Evolutionary conservation across 2,329 filamentous ascomycete genomes (phyloP).

Genomic region (Leptographium flavum): DNA sequence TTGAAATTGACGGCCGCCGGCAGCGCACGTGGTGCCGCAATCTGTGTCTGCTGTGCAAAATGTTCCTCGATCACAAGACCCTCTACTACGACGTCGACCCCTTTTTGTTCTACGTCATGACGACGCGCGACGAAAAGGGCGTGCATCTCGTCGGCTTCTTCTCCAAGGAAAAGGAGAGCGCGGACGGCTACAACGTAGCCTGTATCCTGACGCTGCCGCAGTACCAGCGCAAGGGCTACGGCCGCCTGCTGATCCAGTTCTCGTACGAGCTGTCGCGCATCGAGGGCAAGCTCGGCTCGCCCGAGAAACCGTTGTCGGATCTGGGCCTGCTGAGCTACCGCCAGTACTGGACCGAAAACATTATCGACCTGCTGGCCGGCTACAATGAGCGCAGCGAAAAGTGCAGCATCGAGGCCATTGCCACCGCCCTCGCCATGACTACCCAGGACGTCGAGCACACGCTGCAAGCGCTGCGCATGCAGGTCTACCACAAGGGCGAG

Average conservation of each 20-base stretch:
- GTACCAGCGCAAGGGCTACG: conserved; percentile 90
- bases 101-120: conserved; percentile 98
- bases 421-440: conserved; percentile 77
- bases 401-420: conserved; percentile 77
- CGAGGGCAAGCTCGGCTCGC: conserved; percentile 87
- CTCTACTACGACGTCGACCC: conserved; percentile 99
- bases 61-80: conserved; percentile 96
- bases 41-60: conserved; percentile 82
- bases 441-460: conserved; percentile 93
- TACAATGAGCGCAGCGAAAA: conserved; percentile 53
- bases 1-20: conserved; percentile 88
- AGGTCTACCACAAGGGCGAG: conserved; percentile 89
- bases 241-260: conserved; percentile 87
- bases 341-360: conserved; percentile 94
- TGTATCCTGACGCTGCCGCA: conserved; percentile 96
- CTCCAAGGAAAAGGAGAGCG: conserved; percentile 94
- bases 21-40: conserved; percentile 97
- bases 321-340: conserved; percentile 85
- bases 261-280: conserved; percentile 94
- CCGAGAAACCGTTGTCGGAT: conserved; percentile 92
- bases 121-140: conserved; percentile 71
- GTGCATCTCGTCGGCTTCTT: conserved; percentile 99
- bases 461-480: conserved; percentile 83
- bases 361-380: conserved; percentile 73
- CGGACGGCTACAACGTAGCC: conserved; percentile 93